Evolutionary conservation across 441 rosid species (phyloP), one percentile per base, ranked within the genome.

Genomic region (Gossypium davidsonii): DNA sequence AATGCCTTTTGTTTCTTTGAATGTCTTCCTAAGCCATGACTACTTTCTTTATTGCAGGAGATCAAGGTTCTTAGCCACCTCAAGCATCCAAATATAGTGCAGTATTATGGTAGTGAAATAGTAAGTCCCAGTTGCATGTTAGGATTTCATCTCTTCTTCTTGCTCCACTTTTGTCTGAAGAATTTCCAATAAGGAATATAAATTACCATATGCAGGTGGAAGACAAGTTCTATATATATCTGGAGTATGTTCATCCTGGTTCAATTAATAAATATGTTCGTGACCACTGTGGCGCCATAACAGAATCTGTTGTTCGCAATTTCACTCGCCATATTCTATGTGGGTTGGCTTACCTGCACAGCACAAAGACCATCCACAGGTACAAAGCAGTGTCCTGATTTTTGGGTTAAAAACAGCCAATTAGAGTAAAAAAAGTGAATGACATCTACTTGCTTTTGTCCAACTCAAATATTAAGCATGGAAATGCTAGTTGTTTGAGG

Each of bases 241-340:
- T 94, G 71, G 98, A 94, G 81, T 94, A 88, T 77, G 94, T 94
- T 79, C 97, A 94, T 83, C 98, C 98, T 25, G 97, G 98, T 64
- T 92, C 98, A 44, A 90, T 94, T 56, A 87, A 87, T 84, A 94
- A 85, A 81, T 94, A 90, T 71, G 85, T 79, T 26, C 94, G 88
- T 25, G 98, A 94, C 34, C 98, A 92, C 80, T 83, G 91, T 77
- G 94, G 93, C 71, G 97, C 95, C 76, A 89, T 94, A 68, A 94
- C 98, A 76, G 98, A 92, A 80, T 83, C 87, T 15, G 89, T 94
- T 76, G 88, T 92, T 71, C 97, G 98, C 69, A 84, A 39, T 39
- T 39, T 39, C 46, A 39, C 46, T 39, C 46, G 46, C 46, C 46
- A 39, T 39, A 39, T 39, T 73, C 78, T 92, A 70, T 90, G 85